Evolutionary conservation across 2,329 filamentous ascomycete species (phyloP), one percentile per base, ranked within the genome.

Genomic region (Bipolaris cookei): DNA sequence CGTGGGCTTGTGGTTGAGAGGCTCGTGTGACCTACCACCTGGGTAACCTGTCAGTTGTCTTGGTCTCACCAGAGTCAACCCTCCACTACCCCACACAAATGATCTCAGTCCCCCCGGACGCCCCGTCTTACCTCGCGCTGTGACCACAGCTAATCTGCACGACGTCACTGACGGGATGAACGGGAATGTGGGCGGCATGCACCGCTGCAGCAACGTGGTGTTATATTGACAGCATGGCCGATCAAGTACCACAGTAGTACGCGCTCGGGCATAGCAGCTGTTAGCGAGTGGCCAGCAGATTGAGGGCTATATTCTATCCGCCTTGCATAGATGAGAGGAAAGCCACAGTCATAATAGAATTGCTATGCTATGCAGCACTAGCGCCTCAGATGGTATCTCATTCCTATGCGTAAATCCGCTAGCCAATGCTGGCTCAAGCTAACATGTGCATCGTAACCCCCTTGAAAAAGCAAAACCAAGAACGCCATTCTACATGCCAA

Each of bases 91-190:
- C 34, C 50, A 38, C 55, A 48, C 44, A 14, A 37, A 49, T 53
- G 39, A 30, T 32, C 49, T 23, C 28, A 21, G 18, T 35, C 18
- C 20, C 43, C 10, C 18, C 38, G 44, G 30, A 35, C 21, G 43
- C 16, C n/a, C 21, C 20, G 51, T 54, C 30, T 39, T n/a, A 51
- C 37, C 11, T 28, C 47, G 58, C 58, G 55, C 62, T 63, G 58
- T 61, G 55, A 56, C 60, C 55, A 56, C 45, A 54, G 50, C 30
- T 55, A 58, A 61, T 61, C 7, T 55, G 58, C 53, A 63, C 60
- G 37, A 59, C 60, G 25, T 43, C 23, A 10, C 38, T 58, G 47
- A 39, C 21, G 35, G 23, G 23, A 20, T 10, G 4, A 32, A 25
- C 25, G 32, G 23, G 34, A 10, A 38, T 30, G 41, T 34, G 20